These are phyloP conservation scores for Xerocomus potaroensis DNA, from an alignment of 768 basidiomycete species.

Conservation along the genomic window DNA sequence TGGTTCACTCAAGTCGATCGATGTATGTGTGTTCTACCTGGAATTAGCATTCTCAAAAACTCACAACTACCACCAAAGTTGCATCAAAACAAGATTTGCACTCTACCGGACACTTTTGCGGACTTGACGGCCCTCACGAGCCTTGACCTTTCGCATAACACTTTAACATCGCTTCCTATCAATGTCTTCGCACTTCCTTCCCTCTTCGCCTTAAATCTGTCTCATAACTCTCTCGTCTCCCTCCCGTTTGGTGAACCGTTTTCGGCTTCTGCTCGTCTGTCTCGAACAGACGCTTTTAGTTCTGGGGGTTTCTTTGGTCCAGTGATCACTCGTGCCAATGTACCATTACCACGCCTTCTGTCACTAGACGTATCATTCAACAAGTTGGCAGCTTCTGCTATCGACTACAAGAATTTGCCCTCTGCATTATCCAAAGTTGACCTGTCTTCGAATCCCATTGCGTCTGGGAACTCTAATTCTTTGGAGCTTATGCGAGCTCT, in stretches of 20 bases:
- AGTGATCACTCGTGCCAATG: slow-evolving; percentile 54
- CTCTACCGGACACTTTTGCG: slow-evolving; percentile 60
- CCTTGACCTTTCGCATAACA: slow-evolving; percentile 74
- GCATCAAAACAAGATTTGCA: slow-evolving; percentile 65
- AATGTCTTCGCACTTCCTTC: slow-evolving; percentile 67
- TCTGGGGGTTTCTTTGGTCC: slow-evolving; percentile 62
- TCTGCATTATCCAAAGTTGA: slow-evolving; percentile 52
- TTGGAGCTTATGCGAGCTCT: slow-evolving; percentile 42
- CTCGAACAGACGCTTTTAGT: slow-evolving; percentile 26
- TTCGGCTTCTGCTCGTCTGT: slow-evolving; percentile 21
- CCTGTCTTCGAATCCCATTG: slow-evolving; percentile 66
- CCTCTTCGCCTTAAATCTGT: slow-evolving; percentile 62
- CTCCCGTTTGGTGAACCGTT: slow-evolving; percentile 66
- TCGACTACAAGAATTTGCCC: slow-evolving; percentile 55
- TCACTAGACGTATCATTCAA: slow-evolving; percentile 66
- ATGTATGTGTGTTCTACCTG: slow-evolving; percentile 46
- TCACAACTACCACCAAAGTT: slow-evolving; percentile 41
- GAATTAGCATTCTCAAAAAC: not conserved
- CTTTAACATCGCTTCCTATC: slow-evolving; percentile 55
- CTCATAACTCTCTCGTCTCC: slow-evolving; percentile 60
- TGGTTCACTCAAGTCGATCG: slow-evolving; percentile 74
- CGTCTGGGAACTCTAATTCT: slow-evolving; percentile 28
- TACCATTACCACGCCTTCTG: slow-evolving; percentile 64
- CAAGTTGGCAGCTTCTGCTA: slow-evolving; percentile 48
- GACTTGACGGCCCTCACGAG: slow-evolving; percentile 63